These are phyloP conservation scores for Beauveria rudraprayagi DNA, from an alignment of 2,329 filamentous ascomycete species.

Conservation along the genomic window DNA sequence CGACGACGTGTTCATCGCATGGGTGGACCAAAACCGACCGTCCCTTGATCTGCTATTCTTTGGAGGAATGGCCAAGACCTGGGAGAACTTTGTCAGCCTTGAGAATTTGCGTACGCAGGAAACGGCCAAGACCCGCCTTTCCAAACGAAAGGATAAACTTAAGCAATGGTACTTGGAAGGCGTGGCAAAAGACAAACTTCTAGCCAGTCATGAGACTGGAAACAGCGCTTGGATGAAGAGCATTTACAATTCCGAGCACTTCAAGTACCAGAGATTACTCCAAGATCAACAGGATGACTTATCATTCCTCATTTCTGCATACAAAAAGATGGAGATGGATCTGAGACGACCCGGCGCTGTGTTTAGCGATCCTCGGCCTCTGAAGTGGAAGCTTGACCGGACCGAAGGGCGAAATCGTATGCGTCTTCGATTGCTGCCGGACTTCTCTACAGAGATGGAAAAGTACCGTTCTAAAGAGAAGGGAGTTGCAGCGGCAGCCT, in stretches of 20 bases:
- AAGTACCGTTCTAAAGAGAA: conserved; percentile 81
- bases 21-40: conserved; percentile 75
- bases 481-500: conserved; percentile 34
- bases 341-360: conserved; percentile 73
- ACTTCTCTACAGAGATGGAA: conserved; percentile 58
- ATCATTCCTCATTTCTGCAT: conserved; percentile 65
- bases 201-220: conserved; percentile 76
- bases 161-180: conserved; percentile 71
- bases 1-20: conserved; percentile 76
- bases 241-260: conserved; percentile 83
- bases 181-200: conserved; percentile 58
- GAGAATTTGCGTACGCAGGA: conserved; percentile 80
- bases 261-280: conserved; percentile 79
- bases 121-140: conserved; percentile 59
- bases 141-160: conserved; percentile 73
- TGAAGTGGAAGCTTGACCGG: conserved; percentile 88
- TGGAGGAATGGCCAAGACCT: conserved; percentile 68
- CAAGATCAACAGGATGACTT: conserved; percentile 94
- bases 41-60: conserved; percentile 79
- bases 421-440: conserved; percentile 78
- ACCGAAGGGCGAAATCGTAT: conserved; percentile 95
- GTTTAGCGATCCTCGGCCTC: conserved; percentile 55
- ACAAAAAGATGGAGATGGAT: conserved; percentile 71
- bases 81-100: conserved; percentile 77
- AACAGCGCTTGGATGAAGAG: conserved; percentile 92